Evolutionary conservation across 805 yeast species (phyloP).

Genomic region (Pichia exigua): DNA sequence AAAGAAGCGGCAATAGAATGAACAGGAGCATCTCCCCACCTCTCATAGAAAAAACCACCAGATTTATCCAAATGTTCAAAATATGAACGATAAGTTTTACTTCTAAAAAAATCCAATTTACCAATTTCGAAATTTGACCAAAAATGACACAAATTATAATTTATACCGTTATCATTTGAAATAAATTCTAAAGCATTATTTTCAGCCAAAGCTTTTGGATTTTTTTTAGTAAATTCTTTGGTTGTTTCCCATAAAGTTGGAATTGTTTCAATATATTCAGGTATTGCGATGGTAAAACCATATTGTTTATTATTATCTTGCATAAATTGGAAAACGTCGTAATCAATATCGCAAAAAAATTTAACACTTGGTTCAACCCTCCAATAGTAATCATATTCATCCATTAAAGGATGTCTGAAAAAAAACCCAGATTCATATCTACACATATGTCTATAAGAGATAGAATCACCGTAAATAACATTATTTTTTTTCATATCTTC

Average conservation of each 20-base stretch:
- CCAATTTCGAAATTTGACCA: conserved; percentile 89
- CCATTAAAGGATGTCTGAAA: conserved; percentile 63
- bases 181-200: conserved; percentile 62
- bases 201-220: conserved; percentile 53
- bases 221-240: conserved; percentile 43
- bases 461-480: conserved; percentile 56
- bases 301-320: conserved; percentile 62
- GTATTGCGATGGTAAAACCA: conserved; percentile 69
- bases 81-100: conserved; percentile 57
- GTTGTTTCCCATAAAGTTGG: conserved; percentile 74
- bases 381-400: conserved; percentile 87
- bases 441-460: conserved; percentile 81
- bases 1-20: conserved; percentile 81
- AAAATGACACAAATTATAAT: conserved; percentile 77
- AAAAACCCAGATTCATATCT: conserved; percentile 85
- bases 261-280: conserved; percentile 64
- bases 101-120: conserved; percentile 61
- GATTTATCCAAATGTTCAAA: conserved; percentile 66
- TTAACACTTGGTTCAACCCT: conserved; percentile 82
- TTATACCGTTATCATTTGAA: conserved; percentile 55
- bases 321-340: conserved; percentile 76
- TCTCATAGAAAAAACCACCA: conserved; percentile 84
- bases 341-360: conserved; percentile 72
- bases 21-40: conserved; percentile 93
- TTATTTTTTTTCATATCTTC: conserved; percentile 39